A percentile compares a stretch with the other conserved stretches of the same genome.
phyloP scores from a whole-genome alignment of 371 early-diverging fungal genomes.

The Mucor indicus region DNA sequence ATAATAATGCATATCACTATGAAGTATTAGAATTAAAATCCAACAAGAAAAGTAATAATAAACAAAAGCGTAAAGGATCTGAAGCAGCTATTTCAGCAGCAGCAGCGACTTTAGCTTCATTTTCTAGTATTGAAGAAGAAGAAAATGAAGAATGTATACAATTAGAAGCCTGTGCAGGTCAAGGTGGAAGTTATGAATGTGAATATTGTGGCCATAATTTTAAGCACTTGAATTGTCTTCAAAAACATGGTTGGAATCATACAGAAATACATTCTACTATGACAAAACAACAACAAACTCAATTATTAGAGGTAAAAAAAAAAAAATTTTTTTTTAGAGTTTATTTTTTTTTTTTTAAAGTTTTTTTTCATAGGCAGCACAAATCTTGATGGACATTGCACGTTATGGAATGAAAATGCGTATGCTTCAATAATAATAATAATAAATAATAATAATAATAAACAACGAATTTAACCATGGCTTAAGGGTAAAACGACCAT shows the following conservation, averaged over 20 bases:
- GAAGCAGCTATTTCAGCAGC: conserved; percentile 35
- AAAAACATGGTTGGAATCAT: conserved; percentile 34
- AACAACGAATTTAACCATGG: conserved; percentile 37
- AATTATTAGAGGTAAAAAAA: conserved; percentile 41
- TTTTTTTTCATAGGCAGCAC: conserved; percentile 40
- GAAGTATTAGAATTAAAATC: conserved; percentile 23
- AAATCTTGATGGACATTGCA: conserved; percentile 53
- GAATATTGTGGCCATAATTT: conserved; percentile 28
- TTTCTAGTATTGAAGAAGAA: conserved; percentile 19
- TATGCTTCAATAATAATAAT: conserved; percentile 9
- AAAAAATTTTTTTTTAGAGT: conserved; percentile 1
- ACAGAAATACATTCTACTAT: conserved; percentile 15
- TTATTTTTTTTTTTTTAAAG: conserved; percentile 1
- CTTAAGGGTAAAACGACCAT: conserved; percentile 43
- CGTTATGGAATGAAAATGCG: conserved; percentile 43
- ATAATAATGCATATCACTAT: conserved; percentile 22
- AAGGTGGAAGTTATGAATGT: conserved; percentile 27
- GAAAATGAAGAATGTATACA: conserved; percentile 14
- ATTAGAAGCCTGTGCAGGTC: conserved; percentile 29
- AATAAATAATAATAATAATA: too few relatives aligned
- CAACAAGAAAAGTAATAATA: conserved; percentile 17
- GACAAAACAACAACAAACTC: conserved; percentile 44
- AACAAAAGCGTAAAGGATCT: conserved; percentile 23
- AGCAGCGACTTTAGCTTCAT: conserved; percentile 43
- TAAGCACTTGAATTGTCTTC: conserved; percentile 37